Base-by-base conservation (phyloP, 371 early-diverging fungal species). In the Conidiobolus coronatus region DNA sequence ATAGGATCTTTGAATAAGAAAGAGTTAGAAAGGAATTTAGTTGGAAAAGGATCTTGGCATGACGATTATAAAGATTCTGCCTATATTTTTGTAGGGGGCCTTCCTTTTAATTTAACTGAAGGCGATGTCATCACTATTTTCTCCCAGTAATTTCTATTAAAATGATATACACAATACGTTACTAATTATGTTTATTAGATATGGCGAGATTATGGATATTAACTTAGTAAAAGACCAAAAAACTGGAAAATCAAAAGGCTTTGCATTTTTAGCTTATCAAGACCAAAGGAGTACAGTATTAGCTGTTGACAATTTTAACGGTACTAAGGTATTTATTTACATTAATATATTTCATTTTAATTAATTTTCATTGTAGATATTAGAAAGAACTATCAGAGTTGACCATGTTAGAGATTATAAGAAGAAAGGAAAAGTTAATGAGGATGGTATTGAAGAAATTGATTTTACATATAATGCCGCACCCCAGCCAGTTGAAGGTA, bases 301-400 rank as follows among this genome's bases (percentile, higher is more conserved):
- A 24, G 89, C 92, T 1, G 95, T 94, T 1, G 95, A 94, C 58
- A 94, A 94, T 61, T 65, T 94, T 45, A 86, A 86, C 53, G 91
- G 91, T 4, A 66, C 69, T 29, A 66, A 75, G 61, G 75, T 81
- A 66, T 49, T 42, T 49, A 38, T 20, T 29, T 43, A 1, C 19
- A 24, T n/a, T 12, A 12, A 12, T 12, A 55, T 49, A 57, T 58
- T 62, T 1, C 40, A 60, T 12, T 55, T 45, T 9, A 50, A 62
- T 40, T 59, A 57, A 9, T 12, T 62, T 36, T 57, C 59, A 38
- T 59, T 65, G 2, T 65, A 77, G 75, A 39, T 90, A 51, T 40
- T 73, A 24, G 68, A 79, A 43, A 60, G 89, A 46, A 63, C 65
- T 33, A 29, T 85, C 54, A 64, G 78, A 42, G 74, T 81, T 1